These are phyloP conservation scores for Clitoria ternatea DNA, from an alignment of 306 rosid species.

Conservation along the genomic window DNA sequence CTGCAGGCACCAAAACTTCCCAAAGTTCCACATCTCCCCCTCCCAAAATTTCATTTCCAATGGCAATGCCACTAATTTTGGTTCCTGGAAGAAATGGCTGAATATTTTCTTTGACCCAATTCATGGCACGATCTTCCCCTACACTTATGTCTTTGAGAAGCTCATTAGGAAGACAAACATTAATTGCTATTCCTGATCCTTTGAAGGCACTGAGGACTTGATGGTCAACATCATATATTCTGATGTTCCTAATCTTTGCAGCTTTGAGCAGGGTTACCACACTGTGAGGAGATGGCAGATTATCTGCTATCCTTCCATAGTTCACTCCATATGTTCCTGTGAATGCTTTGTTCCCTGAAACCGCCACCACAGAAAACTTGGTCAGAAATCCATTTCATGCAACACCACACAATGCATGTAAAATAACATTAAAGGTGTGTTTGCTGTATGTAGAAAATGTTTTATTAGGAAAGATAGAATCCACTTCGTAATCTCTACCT, in stretches of 20 bases:
- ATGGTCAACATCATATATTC: constrained; percentile 72
- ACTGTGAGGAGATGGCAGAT: constrained; percentile 66
- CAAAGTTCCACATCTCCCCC: constrained; percentile 41
- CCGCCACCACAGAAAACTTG: constrained; percentile 18
- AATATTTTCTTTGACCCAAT: constrained; percentile 83
- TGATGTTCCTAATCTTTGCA: constrained; percentile 64
- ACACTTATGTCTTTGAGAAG: constrained; percentile 53
- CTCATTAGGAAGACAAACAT: constrained; percentile 54
- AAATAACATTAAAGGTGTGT: no score
- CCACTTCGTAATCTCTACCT: no score
- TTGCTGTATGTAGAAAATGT: no score
- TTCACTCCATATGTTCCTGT: constrained; percentile 85
- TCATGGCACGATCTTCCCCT: constrained; percentile 75
- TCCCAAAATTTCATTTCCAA: constrained; percentile 88
- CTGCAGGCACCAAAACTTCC: constrained; percentile 76
- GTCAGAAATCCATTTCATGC: background rate
- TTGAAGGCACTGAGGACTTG: constrained; percentile 72
- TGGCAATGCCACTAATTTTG: constrained; percentile 62
- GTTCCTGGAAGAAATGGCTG: constrained; percentile 76
- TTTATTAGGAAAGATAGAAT: no score
- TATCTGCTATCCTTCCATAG: constrained; percentile 82
- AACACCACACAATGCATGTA: background rate
- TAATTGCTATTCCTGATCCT: constrained; percentile 68
- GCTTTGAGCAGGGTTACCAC: constrained; percentile 91
- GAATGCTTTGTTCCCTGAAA: constrained; percentile 38